These are phyloP conservation scores for Parasitella parasitica DNA, from an alignment of 371 early-diverging fungal genomes.

Conservation along the genomic window DNA sequence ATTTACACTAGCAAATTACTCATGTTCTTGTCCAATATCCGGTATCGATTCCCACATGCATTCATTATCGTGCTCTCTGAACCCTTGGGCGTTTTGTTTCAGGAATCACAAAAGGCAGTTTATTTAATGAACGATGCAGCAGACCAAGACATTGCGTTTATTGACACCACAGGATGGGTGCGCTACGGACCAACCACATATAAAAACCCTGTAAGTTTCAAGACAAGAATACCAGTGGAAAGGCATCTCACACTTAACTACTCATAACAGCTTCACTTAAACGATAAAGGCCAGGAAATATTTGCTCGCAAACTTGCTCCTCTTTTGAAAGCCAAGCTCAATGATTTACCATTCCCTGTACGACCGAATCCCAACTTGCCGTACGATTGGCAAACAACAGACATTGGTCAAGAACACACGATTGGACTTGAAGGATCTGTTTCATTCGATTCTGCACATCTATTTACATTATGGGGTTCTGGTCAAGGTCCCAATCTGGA, in stretches of 20 bases:
- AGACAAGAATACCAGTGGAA: too few species aligned
- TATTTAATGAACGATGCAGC: slow-evolving; percentile 19
- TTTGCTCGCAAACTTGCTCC: slow-evolving; percentile 33
- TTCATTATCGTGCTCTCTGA: slow-evolving; percentile 34
- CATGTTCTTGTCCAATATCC: slow-evolving; percentile 24
- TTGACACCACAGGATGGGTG: slow-evolving; percentile 36
- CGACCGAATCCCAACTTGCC: slow-evolving; percentile 37
- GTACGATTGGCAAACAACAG: slow-evolving; percentile 39
- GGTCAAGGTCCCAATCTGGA: slow-evolving; percentile 10
- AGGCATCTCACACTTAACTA: too few species aligned
- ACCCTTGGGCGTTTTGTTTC: slow-evolving; percentile 33
- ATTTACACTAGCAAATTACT: slow-evolving; percentile 14
- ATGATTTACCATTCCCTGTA: slow-evolving; percentile 27
- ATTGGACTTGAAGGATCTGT: slow-evolving; percentile 39
- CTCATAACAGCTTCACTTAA: slow-evolving; percentile 29
- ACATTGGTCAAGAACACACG: slow-evolving; percentile 29
- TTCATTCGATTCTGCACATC: slow-evolving; percentile 36
- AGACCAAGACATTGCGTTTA: slow-evolving; percentile 31
- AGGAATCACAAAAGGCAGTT: slow-evolving; percentile 35
- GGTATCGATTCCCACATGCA: slow-evolving; percentile 11
- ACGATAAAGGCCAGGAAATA: slow-evolving; percentile 30
- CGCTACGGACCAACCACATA: slow-evolving; percentile 30
- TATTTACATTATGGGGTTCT: slow-evolving; percentile 46
- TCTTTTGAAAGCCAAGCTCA: slow-evolving; percentile 29
- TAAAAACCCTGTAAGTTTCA: slow-evolving; percentile 26